Conservation (phyloP, 805 yeast species). For the Candida endomychidarum region DNA sequence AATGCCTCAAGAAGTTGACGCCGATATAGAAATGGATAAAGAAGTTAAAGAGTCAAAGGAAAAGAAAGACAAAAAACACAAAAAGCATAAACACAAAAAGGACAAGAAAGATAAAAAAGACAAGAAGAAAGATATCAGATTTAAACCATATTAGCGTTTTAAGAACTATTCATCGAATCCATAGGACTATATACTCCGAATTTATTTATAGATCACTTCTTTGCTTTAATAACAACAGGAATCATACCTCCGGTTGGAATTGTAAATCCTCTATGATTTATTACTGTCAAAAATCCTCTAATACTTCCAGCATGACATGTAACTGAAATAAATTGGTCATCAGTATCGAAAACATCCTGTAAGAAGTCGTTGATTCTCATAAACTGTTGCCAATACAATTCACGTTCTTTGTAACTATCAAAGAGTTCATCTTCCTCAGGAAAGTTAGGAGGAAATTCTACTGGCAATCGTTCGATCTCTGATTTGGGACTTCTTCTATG, state of each 20-base stretch:
- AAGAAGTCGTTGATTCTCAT: slow-evolving; percentile 49
- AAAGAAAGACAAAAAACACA: slow-evolving; percentile 32
- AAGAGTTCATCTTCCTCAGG: slow-evolving; percentile 50
- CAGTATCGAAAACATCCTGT: slow-evolving; percentile 25
- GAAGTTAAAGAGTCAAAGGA: slow-evolving; percentile 25
- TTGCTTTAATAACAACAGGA: slow-evolving; percentile 54
- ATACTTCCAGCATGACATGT: slow-evolving; percentile 55
- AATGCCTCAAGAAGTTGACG: not conserved
- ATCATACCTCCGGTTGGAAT: slow-evolving; percentile 67
- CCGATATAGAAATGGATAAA: slow-evolving; percentile 20
- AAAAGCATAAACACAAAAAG: slow-evolving; percentile 18
- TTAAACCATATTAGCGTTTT: slow-evolving; percentile 50
- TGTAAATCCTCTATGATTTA: slow-evolving; percentile 53
- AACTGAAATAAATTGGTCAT: slow-evolving; percentile 33
- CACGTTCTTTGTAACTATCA: slow-evolving; percentile 37
- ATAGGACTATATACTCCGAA: too few species aligned
- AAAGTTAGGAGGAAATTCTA: slow-evolving; percentile 45
- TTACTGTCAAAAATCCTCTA: slow-evolving; percentile 43
- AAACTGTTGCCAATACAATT: slow-evolving; percentile 50
- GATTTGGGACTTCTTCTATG: slow-evolving; percentile 51
- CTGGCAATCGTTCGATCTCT: slow-evolving; percentile 33
- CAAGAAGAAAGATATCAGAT: slow-evolving; percentile 43
- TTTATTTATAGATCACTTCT: slow-evolving; percentile 1
- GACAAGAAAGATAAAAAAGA: slow-evolving; percentile 31
- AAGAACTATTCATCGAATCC: too few species aligned